Evolutionary conservation across 2,329 filamentous ascomycete species (phyloP).

Genomic region (Aspergillus ochraceoroseus): DNA sequence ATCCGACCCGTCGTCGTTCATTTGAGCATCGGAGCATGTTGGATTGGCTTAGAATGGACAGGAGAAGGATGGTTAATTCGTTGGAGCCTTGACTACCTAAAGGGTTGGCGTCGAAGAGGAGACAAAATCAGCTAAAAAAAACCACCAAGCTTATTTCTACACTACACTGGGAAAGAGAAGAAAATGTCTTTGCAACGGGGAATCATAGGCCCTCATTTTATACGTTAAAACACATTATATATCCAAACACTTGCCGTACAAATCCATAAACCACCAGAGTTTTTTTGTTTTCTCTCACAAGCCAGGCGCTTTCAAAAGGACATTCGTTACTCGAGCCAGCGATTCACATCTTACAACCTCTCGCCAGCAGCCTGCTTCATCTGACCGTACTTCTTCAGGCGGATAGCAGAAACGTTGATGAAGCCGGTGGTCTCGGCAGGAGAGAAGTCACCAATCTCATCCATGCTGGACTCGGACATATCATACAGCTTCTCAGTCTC

Average conservation of each 20-base stretch:
- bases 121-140: too few relatives aligned
- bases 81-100: too few relatives aligned
- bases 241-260: constrained; percentile 12
- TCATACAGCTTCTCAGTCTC: constrained; percentile 67
- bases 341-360: constrained; percentile 11
- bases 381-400: constrained; percentile 44
- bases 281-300: constrained; percentile 2
- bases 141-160: too few relatives aligned
- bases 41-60: too few relatives aligned
- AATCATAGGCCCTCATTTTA: too few relatives aligned
- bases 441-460: constrained; percentile 64
- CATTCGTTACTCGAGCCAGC: constrained; percentile 11
- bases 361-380: constrained; percentile 15
- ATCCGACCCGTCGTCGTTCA: too few relatives aligned
- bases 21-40: too few relatives aligned
- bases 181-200: too few relatives aligned
- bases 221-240: constrained; percentile 14
- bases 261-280: constrained; percentile 6
- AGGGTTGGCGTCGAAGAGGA: too few relatives aligned
- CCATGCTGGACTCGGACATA: constrained; percentile 63
- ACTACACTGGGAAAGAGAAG: too few relatives aligned
- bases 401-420: constrained; percentile 42
- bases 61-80: too few relatives aligned
- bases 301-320: constrained; percentile 10
- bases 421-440: constrained; percentile 63